These are phyloP conservation scores for Clonostachys rosea DNA, from an alignment of 2,329 filamentous ascomycete species.

Conservation along the genomic window DNA sequence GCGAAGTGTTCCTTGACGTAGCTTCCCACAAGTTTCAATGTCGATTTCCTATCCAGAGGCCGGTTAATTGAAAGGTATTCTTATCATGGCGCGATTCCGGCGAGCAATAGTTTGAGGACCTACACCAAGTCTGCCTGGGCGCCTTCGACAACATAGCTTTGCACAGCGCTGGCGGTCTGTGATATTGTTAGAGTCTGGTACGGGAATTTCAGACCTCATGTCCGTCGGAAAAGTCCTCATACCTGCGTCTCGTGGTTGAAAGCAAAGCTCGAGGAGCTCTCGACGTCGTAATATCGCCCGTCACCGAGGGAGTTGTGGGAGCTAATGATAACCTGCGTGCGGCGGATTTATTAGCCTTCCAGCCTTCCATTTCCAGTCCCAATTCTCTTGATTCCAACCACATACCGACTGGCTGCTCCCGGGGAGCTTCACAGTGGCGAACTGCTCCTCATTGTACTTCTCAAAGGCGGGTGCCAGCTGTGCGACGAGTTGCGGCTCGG, in stretches of 20 bases:
- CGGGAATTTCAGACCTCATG: slow-evolving; percentile 2
- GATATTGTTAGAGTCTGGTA: slow-evolving; percentile 3
- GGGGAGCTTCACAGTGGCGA: slow-evolving; percentile 83
- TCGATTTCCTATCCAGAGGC: slow-evolving; percentile 61
- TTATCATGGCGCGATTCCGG: no score
- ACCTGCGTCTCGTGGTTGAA: slow-evolving; percentile 83
- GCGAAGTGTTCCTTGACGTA: slow-evolving; percentile 90
- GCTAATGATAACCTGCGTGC: slow-evolving; percentile 71
- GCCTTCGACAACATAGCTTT: slow-evolving; percentile 76
- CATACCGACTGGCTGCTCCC: slow-evolving; percentile 64
- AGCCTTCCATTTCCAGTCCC: background rate
- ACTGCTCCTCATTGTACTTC: slow-evolving; percentile 95
- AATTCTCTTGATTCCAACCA: background rate
- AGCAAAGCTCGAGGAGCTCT: slow-evolving; percentile 80
- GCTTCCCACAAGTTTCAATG: slow-evolving; percentile 68
- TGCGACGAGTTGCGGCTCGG: slow-evolving; percentile 61
- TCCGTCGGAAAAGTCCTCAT: slow-evolving; percentile 8
- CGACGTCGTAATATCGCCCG: slow-evolving; percentile 84
- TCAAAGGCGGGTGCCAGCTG: slow-evolving; percentile 80
- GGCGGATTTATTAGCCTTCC: no score
- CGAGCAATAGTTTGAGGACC: slow-evolving; percentile 17
- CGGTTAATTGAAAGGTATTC: background rate
- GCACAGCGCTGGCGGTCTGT: slow-evolving; percentile 76
- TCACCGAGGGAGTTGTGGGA: slow-evolving; percentile 77
- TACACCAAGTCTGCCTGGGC: slow-evolving; percentile 77